Percentiles rank a stretch among this genome's conserved stretches.
Evolutionary conservation across 305 asterid species (phyloP).

Genomic region (Caryopteris hybrid): DNA sequence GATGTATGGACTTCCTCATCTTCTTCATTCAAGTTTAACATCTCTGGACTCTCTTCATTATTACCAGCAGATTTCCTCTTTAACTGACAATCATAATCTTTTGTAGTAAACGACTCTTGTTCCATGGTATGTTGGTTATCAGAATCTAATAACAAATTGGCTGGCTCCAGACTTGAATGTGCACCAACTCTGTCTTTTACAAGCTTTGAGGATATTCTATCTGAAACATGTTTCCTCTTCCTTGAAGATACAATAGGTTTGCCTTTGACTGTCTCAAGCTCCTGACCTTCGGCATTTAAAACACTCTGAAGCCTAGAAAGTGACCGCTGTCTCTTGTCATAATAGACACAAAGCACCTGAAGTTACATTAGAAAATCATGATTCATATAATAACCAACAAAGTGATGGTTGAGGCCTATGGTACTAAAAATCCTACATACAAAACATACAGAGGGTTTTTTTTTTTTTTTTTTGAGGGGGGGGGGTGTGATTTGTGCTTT

Average conservation of each 20-base stretch:
- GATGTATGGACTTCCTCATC: constrained; percentile 35
- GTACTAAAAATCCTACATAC: not conserved
- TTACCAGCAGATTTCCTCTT: constrained; percentile 29
- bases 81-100: constrained; percentile 30
- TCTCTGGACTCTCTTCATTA: constrained; percentile 29
- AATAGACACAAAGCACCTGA: constrained; percentile 85
- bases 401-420: not conserved
- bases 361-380: constrained; percentile 8
- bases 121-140: constrained; percentile 36
- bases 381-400: constrained; percentile 8
- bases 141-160: constrained; percentile 21
- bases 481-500: not conserved
- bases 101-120: constrained; percentile 29
- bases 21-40: constrained; percentile 45
- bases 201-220: constrained; percentile 40
- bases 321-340: constrained; percentile 57
- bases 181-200: constrained; percentile 25
- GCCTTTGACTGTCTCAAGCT: constrained; percentile 29
- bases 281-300: constrained; percentile 35
- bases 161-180: constrained; percentile 34
- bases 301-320: constrained; percentile 40
- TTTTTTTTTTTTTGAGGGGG: no score
- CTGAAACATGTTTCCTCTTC: constrained; percentile 47
- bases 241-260: constrained; percentile 29
- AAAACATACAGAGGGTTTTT: no score